Conservation (phyloP, 208 protist species). For the Blechomonas ayalai region DNA sequence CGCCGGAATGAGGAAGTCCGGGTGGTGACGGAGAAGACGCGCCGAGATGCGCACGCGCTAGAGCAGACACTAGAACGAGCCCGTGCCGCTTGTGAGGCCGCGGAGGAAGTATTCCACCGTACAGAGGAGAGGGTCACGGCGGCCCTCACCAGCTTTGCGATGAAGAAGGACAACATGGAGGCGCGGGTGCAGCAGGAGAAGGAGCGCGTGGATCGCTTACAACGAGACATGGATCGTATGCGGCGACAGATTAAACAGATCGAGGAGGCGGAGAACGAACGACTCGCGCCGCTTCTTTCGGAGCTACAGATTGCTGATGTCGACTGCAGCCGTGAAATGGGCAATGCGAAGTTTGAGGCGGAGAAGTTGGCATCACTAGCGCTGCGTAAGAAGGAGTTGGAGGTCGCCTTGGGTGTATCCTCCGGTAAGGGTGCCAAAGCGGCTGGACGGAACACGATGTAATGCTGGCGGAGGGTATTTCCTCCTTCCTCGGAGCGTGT, state of each 20-base stretch:
- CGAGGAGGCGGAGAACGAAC: slow-evolving; percentile 59
- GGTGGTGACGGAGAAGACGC: slow-evolving; percentile 64
- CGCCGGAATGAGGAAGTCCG: slow-evolving; percentile 76
- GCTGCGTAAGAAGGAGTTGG: slow-evolving; percentile 62
- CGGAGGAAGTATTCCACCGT: slow-evolving; percentile 43
- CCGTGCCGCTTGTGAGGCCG: slow-evolving; percentile 24
- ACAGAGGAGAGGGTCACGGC: slow-evolving; percentile 62
- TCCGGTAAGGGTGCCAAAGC: too few species aligned
- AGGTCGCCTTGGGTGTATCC: slow-evolving; percentile 29
- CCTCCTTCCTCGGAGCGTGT: too few species aligned
- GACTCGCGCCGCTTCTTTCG: slow-evolving; percentile 38
- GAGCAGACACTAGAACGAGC: slow-evolving; percentile 46
- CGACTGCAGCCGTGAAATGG: slow-evolving; percentile 53
- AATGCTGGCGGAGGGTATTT: too few species aligned
- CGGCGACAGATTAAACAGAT: slow-evolving; percentile 69
- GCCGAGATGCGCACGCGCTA: slow-evolving; percentile 63
- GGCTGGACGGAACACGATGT: too few species aligned
- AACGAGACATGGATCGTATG: slow-evolving; percentile 76
- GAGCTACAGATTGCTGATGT: slow-evolving; percentile 40
- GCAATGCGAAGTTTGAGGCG: slow-evolving; percentile 66
- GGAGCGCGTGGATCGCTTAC: slow-evolving; percentile 48
- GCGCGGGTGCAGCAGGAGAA: slow-evolving; percentile 76
- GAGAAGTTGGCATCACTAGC: slow-evolving; percentile 60
- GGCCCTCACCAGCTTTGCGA: slow-evolving; percentile 37
- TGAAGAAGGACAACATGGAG: slow-evolving; percentile 62